Evolutionary conservation across 208 protist species (phyloP), one percentile per base, ranked within the genome.

Genomic region (Endotrypanum monterogeii): DNA sequence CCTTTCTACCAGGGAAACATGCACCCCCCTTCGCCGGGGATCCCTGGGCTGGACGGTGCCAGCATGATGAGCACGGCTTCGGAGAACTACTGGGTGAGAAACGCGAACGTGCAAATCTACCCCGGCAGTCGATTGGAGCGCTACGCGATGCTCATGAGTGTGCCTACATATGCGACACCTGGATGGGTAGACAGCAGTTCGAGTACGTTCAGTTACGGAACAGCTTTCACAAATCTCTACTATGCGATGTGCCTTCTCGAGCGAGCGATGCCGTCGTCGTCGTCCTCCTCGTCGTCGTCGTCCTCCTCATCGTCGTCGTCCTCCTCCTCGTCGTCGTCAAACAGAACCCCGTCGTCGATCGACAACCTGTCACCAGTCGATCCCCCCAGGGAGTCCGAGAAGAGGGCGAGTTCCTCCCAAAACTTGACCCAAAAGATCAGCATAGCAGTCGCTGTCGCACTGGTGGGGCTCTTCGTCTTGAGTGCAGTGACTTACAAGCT

Each of bases 371-470:
- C 74, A 18, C 12, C 23, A 28, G 68, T 60, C 23, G 69, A 28
- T 11, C 14, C 55, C 0, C 51, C 55, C 16, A 51, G 6, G n/a
- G 44, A 37, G n/a, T 9, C 62, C 16, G 11, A 2, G 44, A 12
- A 52, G 8, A 20, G 23, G n/a, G 44, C 7, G 41, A 28, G 18
- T 2, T 23, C 14, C 41, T 16, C 28, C 14, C 28, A 37, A 4
- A 79, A 62, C 12, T 44, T 73, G n/a, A 62, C 67, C 9, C 58
- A 62, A 58, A 73, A 60, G 67, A 39, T 63, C 41, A 67, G 74
- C 41, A 73, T 79, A 28, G 57, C 74, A 7, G 61, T 79, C 11
- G 52, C 55, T 6, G 61, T 69, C 23, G 50, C 68, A 18, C 25
- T 63, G 20, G 67, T 58, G 20, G 18, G n/a, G 0, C 25, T 2